Conservation (phyloP, 805 yeast genomes). For the Wickerhamomyces bisporus region DNA sequence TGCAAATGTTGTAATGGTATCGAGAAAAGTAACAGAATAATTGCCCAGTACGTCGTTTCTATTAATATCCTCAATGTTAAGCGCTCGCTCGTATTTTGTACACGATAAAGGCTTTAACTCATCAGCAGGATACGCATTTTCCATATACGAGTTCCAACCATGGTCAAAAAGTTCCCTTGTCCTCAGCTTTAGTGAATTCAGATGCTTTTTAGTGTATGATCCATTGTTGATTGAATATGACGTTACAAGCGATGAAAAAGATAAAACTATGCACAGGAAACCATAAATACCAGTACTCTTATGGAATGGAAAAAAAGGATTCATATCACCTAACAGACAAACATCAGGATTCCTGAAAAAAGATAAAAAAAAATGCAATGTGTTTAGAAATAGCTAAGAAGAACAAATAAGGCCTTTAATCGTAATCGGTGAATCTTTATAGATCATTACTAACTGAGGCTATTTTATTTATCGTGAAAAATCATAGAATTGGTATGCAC, state of each 20-base stretch:
- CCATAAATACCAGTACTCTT: too few species aligned
- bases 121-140: conserved; percentile 73
- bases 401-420: too few species aligned
- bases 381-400: too few species aligned
- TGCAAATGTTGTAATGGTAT: conserved; percentile 73
- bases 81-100: conserved; percentile 60
- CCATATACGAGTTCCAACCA: conserved; percentile 68
- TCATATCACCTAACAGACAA: too few species aligned
- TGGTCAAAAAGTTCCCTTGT: conserved; percentile 60
- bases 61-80: conserved; percentile 46
- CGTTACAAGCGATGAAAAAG: not conserved
- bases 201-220: conserved; percentile 24
- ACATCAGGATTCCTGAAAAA: too few species aligned
- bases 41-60: conserved; percentile 86
- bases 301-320: too few species aligned
- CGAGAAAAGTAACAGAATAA: conserved; percentile 71
- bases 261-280: not conserved
- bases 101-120: conserved; percentile 77
- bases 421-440: too few species aligned
- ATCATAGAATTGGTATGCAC: too few species aligned
- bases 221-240: conserved; percentile 5
- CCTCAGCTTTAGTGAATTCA: conserved; percentile 32
- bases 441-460: too few species aligned
- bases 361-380: too few species aligned
- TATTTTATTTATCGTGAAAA: too few species aligned